Conservation (phyloP, 257 asterid species). For the Penstemon newberryi region DNA sequence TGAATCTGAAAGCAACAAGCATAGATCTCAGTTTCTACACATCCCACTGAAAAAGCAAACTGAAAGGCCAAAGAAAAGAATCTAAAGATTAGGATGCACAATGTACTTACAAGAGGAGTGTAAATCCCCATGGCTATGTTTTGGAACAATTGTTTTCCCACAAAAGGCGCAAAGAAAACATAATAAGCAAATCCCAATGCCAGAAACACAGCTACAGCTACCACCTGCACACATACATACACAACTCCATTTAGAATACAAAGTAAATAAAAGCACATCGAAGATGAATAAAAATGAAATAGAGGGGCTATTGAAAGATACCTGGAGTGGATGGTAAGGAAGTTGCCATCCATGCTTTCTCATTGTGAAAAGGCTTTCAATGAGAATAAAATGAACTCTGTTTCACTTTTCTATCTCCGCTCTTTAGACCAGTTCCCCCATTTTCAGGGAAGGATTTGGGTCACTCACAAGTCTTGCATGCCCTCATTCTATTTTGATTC, state of each 20-base stretch:
- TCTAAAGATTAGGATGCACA: constrained; percentile 23
- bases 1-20: constrained; percentile 36
- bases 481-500: constrained; percentile 31
- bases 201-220: constrained; percentile 97
- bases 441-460: constrained; percentile 46
- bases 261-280: neutral
- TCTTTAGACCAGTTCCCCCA: constrained; percentile 40
- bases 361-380: constrained; percentile 53
- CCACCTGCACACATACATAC: constrained; percentile 63
- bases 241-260: constrained; percentile 27
- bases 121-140: constrained; percentile 83
- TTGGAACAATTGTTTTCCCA: constrained; percentile 81
- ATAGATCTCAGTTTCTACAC: constrained; percentile 50
- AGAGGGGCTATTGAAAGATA: constrained; percentile 26
- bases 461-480: constrained; percentile 55
- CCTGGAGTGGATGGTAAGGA: constrained; percentile 99
- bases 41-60: constrained; percentile 21
- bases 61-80: constrained; percentile 1
- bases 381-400: constrained; percentile 16
- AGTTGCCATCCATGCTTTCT: constrained; percentile 99
- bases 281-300: neutral
- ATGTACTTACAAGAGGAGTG: constrained; percentile 87
- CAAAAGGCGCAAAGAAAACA: constrained; percentile 99
- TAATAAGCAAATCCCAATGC: constrained; percentile 98
- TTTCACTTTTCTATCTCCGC: constrained; percentile 33